Evolutionary conservation across 352 stramenopile species (phyloP), one percentile per base, ranked within the genome.

Genomic region (Phytophthora pisi): DNA sequence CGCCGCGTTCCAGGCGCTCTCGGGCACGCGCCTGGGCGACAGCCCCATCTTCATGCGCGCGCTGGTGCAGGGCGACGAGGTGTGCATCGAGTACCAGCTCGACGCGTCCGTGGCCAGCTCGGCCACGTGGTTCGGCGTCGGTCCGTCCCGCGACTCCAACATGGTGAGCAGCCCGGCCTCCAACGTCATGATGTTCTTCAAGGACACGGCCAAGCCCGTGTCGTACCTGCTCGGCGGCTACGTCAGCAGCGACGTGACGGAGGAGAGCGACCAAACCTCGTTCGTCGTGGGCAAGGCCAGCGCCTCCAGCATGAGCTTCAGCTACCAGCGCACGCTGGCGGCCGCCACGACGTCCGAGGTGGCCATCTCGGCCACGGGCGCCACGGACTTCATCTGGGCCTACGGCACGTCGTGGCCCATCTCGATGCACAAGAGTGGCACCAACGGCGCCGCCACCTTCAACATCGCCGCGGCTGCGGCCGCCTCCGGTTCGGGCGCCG

Each of bases 101-200:
- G 72, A 76, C 23, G 47, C 79, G 15, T 69, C 72, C 1, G 68
- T 81, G 6, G 62, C 76, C 10, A 77, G 63, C n/a, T 51, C 64
- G 1, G 75, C 77, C 5, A 66, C 62, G 24, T 95, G 84, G 85
- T 85, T 93, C 57, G 82, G 70, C 30, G 84, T 94, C 36, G 84
- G 85, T 1, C 66, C 87, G 47, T 74, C 86, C 1, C 66, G 61
- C 2, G 64, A 30, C 13, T 63, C 71, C 13, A 54, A 65, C 15
- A 95, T 94, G 84, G 85, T 93, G 57, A 93, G 82, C 73, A 82
- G 69, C 42, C 88, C 88, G 4, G 61, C 49, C 13, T 72, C 75
- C 38, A 95, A 91, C 64, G 86, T 89, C 45, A 88, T 95, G 80
- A 73, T 93, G 54, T 91, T 90, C 67, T 79, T 82, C 56, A 74